Conservation (phyloP, 306 rosid species). For the Glycyrrhiza uralensis region DNA sequence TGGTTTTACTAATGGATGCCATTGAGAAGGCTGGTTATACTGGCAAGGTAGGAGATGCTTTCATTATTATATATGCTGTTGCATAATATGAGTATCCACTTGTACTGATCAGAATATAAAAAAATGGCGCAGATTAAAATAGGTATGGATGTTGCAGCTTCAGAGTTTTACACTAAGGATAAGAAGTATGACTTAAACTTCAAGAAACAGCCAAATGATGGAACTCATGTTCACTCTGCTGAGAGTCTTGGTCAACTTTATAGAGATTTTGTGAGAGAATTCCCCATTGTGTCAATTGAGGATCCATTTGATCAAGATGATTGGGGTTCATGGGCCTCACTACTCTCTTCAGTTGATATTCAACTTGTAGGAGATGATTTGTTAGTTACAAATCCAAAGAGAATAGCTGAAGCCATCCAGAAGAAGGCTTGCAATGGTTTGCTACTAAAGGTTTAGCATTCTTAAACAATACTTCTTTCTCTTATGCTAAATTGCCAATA, state of each 20-base stretch:
- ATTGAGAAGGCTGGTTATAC: slow-evolving; percentile 97
- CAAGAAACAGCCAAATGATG: slow-evolving; percentile 94
- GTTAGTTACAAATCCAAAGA: slow-evolving; percentile 91
- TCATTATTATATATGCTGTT: background rate
- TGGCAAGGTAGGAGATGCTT: slow-evolving; percentile 63
- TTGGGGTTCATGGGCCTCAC: slow-evolving; percentile 91
- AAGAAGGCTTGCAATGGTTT: slow-evolving; percentile 95
- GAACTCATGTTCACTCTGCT: slow-evolving; percentile 78
- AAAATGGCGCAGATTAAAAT: slow-evolving; percentile 78
- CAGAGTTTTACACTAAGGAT: slow-evolving; percentile 85
- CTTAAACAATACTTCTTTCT: background rate
- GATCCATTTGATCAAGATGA: slow-evolving; percentile 99
- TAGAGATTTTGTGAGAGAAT: slow-evolving; percentile 76
- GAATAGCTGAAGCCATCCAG: slow-evolving; percentile 80
- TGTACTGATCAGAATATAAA: background rate
- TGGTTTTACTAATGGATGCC: slow-evolving; percentile 90
- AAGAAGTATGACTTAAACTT: slow-evolving; percentile 80
- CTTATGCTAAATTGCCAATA: background rate
- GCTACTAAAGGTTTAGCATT: slow-evolving; percentile 77
- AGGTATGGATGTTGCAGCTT: slow-evolving; percentile 99
- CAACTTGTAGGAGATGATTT: slow-evolving; percentile 97
- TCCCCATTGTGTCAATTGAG: slow-evolving; percentile 94
- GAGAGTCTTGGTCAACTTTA: slow-evolving; percentile 72
- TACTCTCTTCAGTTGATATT: slow-evolving; percentile 85
- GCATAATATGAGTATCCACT: slow-evolving; percentile 1